Percentiles rank a stretch among this genome's conserved stretches.
Evolutionary conservation across 192 early-diverging fungal species (phyloP).

Genomic region (Dimargaris verticillata): DNA sequence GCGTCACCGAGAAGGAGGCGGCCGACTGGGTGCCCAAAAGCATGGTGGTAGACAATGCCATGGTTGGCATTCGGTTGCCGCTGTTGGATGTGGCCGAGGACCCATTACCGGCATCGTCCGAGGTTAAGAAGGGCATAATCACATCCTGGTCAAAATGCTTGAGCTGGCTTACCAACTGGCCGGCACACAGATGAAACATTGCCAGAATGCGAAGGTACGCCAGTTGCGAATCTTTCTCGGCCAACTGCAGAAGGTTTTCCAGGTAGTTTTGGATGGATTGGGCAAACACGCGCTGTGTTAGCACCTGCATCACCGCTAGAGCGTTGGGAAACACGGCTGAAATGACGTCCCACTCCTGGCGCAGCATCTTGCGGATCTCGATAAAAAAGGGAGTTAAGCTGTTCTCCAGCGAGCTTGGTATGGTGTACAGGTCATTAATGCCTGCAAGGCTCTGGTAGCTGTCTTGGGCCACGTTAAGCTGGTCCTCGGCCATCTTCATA

Average conservation of each 20-base stretch:
- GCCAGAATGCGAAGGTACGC: slow-evolving; percentile 64
- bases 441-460: slow-evolving; percentile 26
- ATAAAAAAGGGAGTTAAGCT: slow-evolving; percentile 62
- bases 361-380: slow-evolving; percentile 64
- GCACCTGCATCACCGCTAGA: slow-evolving; percentile 75
- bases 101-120: background rate
- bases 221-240: slow-evolving; percentile 52
- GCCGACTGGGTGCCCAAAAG: slow-evolving; percentile 13
- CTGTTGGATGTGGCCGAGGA: background rate
- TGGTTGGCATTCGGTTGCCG: background rate
- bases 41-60: background rate
- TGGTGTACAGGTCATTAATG: slow-evolving; percentile 20
- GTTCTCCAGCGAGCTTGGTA: slow-evolving; percentile 49
- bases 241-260: slow-evolving; percentile 56
- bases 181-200: slow-evolving; percentile 55
- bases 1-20: slow-evolving; percentile 43
- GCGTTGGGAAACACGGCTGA: slow-evolving; percentile 90
- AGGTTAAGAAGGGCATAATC: slow-evolving; percentile 29
- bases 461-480: slow-evolving; percentile 25
- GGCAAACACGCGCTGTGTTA: slow-evolving; percentile 88
- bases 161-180: slow-evolving; percentile 54
- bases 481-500: slow-evolving; percentile 44
- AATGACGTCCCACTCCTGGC: slow-evolving; percentile 80
- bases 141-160: slow-evolving; percentile 59
- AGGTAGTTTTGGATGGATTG: slow-evolving; percentile 87